phyloP scores from a whole-genome alignment of 2,329 filamentous ascomycete species.

The Sclerotiophoma versabilis region DNA sequence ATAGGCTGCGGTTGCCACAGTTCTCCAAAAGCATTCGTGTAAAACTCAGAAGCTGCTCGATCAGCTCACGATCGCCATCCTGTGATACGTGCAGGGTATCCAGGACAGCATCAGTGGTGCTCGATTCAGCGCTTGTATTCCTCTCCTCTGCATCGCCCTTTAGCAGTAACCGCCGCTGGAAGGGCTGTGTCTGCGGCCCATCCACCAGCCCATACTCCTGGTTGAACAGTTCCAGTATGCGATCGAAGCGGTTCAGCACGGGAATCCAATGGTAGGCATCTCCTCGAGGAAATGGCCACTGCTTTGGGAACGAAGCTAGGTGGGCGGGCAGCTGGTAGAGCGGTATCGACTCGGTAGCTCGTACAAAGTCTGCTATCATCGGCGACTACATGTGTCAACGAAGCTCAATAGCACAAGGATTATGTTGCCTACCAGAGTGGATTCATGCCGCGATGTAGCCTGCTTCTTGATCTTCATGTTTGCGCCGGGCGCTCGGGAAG shows the following conservation, averaged over 20 bases:
- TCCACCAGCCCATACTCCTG: slow-evolving; percentile 79
- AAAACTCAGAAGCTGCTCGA: slow-evolving; percentile 83
- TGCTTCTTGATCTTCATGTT: slow-evolving; percentile 64
- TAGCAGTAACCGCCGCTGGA: slow-evolving; percentile 70
- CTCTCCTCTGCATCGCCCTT: slow-evolving; percentile 62
- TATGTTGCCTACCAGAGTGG: slow-evolving; percentile 54
- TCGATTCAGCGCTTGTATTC: slow-evolving; percentile 27
- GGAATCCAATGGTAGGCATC: slow-evolving; percentile 99
- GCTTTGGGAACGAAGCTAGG: slow-evolving; percentile 80
- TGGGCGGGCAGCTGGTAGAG: slow-evolving; percentile 78
- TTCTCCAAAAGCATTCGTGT: slow-evolving; percentile 89
- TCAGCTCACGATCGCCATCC: slow-evolving; percentile 80
- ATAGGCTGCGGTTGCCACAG: slow-evolving; percentile 95
- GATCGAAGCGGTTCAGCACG: slow-evolving; percentile 90
- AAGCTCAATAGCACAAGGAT: neutral
- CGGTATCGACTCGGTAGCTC: slow-evolving; percentile 70
- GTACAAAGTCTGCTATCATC: slow-evolving; percentile 82
- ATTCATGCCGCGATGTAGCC: slow-evolving; percentile 61
- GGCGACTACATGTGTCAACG: slow-evolving; percentile 69
- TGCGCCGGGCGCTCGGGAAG: slow-evolving; percentile 47
- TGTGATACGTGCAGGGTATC: slow-evolving; percentile 67
- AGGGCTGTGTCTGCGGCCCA: slow-evolving; percentile 81
- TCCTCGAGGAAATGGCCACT: slow-evolving; percentile 95
- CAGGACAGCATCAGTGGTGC: slow-evolving; percentile 57
- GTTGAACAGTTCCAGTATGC: slow-evolving; percentile 82